Conservation (phyloP, 805 yeast species). For the Candida maesae region DNA sequence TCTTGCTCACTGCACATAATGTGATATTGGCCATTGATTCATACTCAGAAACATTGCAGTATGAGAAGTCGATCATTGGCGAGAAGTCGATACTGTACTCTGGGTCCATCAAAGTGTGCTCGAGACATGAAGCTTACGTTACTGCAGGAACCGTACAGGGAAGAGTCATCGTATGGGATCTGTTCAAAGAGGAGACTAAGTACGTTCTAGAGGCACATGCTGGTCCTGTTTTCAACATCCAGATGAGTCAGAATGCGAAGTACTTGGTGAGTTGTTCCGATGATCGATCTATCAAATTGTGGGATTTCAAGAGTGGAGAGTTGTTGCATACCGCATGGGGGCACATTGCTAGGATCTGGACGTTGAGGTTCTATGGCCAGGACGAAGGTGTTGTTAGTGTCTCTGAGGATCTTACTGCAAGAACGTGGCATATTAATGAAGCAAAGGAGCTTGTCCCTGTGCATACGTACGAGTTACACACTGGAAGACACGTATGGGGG, state of each 20-base stretch:
- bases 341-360: constrained; percentile 93
- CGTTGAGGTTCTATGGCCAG: constrained; percentile 50
- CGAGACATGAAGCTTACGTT: constrained; percentile 42
- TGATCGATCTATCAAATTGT: constrained; percentile 81
- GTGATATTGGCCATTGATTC: constrained; percentile 42
- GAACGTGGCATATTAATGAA: constrained; percentile 61
- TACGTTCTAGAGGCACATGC: constrained; percentile 71
- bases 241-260: constrained; percentile 51
- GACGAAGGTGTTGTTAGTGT: constrained; percentile 51
- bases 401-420: constrained; percentile 83
- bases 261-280: constrained; percentile 82
- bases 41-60: constrained; percentile 25
- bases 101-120: constrained; percentile 60
- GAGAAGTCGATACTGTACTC: constrained; percentile 86
- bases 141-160: constrained; percentile 94
- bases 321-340: constrained; percentile 89
- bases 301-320: constrained; percentile 56
- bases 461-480: constrained; percentile 60
- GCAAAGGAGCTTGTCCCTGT: constrained; percentile 26
- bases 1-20: constrained; percentile 78
- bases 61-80: constrained; percentile 40
- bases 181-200: constrained; percentile 38
- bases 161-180: constrained; percentile 79
- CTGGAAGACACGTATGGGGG: constrained; percentile 88
- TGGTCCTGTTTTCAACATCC: constrained; percentile 87